Base-by-base conservation (phyloP, 768 basidiomycete genomes). In the Phaeolepiota aurea region DNA sequence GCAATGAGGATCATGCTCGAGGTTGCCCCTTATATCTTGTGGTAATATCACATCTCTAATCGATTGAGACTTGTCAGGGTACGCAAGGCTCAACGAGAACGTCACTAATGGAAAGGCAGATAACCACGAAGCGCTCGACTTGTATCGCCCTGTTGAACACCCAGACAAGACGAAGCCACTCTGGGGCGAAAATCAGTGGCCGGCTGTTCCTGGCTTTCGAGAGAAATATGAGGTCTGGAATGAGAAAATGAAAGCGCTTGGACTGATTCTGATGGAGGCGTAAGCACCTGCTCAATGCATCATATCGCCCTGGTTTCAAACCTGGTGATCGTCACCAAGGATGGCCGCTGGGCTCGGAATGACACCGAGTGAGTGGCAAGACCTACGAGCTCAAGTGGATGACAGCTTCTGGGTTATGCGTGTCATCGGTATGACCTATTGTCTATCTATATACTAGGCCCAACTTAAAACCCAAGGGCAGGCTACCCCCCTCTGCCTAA, bases 361-460 rank as follows among this genome's bases (percentile, higher is more conserved):
- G 78, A 72, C 70, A 3, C 41, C 56, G 0, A 71, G 76, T 1
- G 91, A 92, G 53, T 87, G 85, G 82, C 44, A 63, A 10, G 72
- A 74, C 0, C 65, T 94, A 35, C 72, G 74, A n/a, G 54, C 56
- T 18, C 72, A 82, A 55, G 81, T 93, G 0, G 76, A 88, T 44
- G 79, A 93, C 48, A 82, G 80, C 48, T 96, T 94, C 53, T 94
- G 92, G 92, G 75, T 80, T 3, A 79, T 91, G 82, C 74, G 91
- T 3, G 66, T 83, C 3, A 87, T 94, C 42, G 89, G 86, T 83
- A 7, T 14, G 54, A 42, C 15, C 23, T 11, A 43, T 23, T 37
- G 19, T 12, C 34, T 16, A 30, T 39, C 15, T 2, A 15, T 15
- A 19, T 40, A 11, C 14, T 40, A 10, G 39, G 28, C 14, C 14